Percentiles rank a stretch among this genome's conserved stretches.
phyloP scores from a whole-genome alignment of 768 basidiomycete genomes.

The Suillus spraguei region DNA sequence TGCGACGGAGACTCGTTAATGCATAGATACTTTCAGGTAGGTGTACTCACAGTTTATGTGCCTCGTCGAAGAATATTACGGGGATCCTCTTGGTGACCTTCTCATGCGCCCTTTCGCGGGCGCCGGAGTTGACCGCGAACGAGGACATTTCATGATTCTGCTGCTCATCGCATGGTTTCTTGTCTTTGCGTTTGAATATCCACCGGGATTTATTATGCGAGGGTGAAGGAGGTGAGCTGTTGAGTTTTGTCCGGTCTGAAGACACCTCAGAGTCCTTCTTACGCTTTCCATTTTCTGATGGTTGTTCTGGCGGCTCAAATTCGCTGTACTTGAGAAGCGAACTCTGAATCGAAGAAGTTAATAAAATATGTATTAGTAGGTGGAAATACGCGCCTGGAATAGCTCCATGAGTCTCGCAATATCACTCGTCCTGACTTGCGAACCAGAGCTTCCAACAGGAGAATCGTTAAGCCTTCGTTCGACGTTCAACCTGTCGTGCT shows the following conservation, averaged over 20 bases:
- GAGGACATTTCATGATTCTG: constrained; percentile 35
- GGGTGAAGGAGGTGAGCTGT: constrained; percentile 27
- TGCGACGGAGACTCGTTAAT: constrained; percentile 30
- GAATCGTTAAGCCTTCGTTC: constrained; percentile 60
- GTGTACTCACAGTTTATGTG: constrained; percentile 70
- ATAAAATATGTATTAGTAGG: constrained; percentile 2
- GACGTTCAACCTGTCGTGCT: constrained; percentile 80
- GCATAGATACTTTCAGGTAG: neutral
- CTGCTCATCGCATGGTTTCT: constrained; percentile 30
- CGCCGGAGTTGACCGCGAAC: constrained; percentile 21
- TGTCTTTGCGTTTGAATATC: constrained; percentile 29
- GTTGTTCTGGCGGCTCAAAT: constrained; percentile 49
- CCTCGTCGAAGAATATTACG: constrained; percentile 84
- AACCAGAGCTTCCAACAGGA: constrained; percentile 42
- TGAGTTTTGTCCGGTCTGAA: constrained; percentile 47
- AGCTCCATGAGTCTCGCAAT: constrained; percentile 83
- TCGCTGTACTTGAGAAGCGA: constrained; percentile 75
- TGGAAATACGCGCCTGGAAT: constrained; percentile 55
- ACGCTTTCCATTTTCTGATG: constrained; percentile 3
- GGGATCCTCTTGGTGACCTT: constrained; percentile 67
- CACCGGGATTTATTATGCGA: constrained; percentile 31
- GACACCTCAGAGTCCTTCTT: constrained; percentile 35
- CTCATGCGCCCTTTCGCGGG: constrained; percentile 32
- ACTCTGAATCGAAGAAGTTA: constrained; percentile 41
- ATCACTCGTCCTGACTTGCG: constrained; percentile 72